These are phyloP conservation scores for Lolium perenne DNA, from an alignment of 176 grass and related monocot genomes.

Conservation along the genomic window DNA sequence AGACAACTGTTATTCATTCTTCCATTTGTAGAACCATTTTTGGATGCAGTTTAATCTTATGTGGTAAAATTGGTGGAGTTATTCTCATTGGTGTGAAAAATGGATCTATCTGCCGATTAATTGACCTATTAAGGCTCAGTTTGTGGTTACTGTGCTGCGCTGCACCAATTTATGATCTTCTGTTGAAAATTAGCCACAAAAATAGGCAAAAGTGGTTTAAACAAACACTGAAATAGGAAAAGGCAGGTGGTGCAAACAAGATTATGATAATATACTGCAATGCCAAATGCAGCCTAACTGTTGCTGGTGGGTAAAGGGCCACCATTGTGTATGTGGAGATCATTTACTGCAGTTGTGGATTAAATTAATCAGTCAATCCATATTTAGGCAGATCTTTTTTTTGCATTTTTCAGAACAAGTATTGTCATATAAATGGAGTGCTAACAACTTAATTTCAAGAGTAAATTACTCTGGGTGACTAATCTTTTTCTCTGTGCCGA, in stretches of 20 bases:
- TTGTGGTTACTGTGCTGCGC: not conserved
- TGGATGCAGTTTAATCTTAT: constrained; percentile 4
- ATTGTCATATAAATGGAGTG: not conserved
- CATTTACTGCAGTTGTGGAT: not conserved
- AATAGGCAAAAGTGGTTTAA: not conserved
- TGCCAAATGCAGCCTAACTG: not conserved
- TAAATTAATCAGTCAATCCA: not conserved
- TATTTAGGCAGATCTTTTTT: not conserved
- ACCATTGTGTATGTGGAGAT: not conserved
- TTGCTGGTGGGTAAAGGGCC: not conserved
- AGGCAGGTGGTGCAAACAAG: not conserved
- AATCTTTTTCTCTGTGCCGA: not conserved
- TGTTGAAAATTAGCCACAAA: not conserved
- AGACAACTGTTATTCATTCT: not conserved
- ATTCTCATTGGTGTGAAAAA: constrained; percentile 15
- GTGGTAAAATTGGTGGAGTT: constrained; percentile 18
- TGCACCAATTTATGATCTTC: not conserved
- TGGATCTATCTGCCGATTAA: not conserved
- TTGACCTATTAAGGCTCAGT: not conserved
- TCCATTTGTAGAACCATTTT: constrained; percentile 19
- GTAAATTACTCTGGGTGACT: not conserved
- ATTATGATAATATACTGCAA: not conserved
- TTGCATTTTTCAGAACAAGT: not conserved
- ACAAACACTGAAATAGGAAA: not conserved
- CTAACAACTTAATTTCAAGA: constrained; percentile 3